Percentiles rank a stretch among this genome's conserved stretches.
These are phyloP conservation scores for Cercospora beticola DNA, from an alignment of 2,329 filamentous ascomycete genomes.

Conservation along the genomic window DNA sequence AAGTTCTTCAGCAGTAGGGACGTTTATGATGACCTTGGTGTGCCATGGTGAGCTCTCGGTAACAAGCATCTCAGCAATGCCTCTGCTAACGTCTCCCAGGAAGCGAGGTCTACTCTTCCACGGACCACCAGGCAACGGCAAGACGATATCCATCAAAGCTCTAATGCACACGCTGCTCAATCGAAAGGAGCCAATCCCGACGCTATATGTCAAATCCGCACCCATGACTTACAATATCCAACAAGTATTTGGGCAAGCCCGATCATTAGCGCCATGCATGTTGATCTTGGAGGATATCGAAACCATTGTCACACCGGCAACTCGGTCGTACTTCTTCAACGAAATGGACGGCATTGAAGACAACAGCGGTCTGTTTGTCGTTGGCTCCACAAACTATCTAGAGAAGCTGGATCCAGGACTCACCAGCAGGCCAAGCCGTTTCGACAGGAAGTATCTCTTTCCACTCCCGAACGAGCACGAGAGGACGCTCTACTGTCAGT, in stretches of 20 bases:
- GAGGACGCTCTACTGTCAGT: conserved; percentile 60
- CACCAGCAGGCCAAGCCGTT: conserved; percentile 61
- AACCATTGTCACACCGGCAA: conserved; percentile 61
- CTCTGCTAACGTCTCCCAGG: not conserved
- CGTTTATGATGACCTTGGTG: conserved; percentile 45
- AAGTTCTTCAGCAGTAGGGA: conserved; percentile 45
- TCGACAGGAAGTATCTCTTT: conserved; percentile 67
- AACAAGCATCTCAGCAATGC: too few species aligned
- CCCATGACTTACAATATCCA: conserved; percentile 47
- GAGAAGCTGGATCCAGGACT: conserved; percentile 65
- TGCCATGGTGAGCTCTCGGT: conserved; percentile 49
- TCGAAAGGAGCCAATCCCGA: conserved; percentile 39
- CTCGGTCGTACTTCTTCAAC: conserved; percentile 69
- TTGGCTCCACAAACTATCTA: conserved; percentile 47
- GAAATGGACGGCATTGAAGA: conserved; percentile 67
- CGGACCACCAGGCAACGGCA: conserved; percentile 42
- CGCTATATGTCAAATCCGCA: conserved; percentile 44
- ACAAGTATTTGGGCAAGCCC: conserved; percentile 58
- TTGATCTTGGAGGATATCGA: conserved; percentile 72
- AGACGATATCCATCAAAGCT: conserved; percentile 48
- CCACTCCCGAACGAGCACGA: conserved; percentile 52
- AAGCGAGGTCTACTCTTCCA: conserved; percentile 44
- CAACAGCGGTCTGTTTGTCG: conserved; percentile 69
- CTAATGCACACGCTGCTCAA: conserved; percentile 43
- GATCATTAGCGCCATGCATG: conserved; percentile 64